Evolutionary conservation across 768 basidiomycete species (phyloP).

Genomic region (Fibroporia radiculosa): DNA sequence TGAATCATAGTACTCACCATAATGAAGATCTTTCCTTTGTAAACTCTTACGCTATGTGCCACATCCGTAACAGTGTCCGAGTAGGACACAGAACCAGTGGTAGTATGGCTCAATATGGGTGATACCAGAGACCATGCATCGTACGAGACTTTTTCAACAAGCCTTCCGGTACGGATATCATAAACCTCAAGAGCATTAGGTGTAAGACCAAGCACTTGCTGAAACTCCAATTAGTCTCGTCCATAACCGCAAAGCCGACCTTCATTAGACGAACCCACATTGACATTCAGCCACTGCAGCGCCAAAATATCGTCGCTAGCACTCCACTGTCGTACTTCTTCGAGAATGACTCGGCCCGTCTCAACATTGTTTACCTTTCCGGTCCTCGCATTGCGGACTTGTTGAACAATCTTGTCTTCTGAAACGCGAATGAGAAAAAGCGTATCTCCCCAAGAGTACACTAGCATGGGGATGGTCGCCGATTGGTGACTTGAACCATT

Average conservation of each 20-base stretch:
- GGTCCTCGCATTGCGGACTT: conserved; percentile 42
- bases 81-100: conserved; percentile 40
- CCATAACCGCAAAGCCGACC: too few species aligned
- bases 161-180: conserved; percentile 46
- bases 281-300: conserved; percentile 81
- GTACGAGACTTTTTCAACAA: conserved; percentile 57
- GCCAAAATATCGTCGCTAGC: conserved; percentile 58
- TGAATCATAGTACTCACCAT: conserved; percentile 46
- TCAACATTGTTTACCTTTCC: conserved; percentile 55
- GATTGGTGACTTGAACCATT: conserved; percentile 5
- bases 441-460: conserved; percentile 76
- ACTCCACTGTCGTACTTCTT: conserved; percentile 51
- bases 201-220: conserved; percentile 71
- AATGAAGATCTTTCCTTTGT: conserved; percentile 88
- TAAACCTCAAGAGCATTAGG: conserved; percentile 54
- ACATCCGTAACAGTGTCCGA: conserved; percentile 45
- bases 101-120: conserved; percentile 40
- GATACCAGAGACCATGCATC: conserved; percentile 50
- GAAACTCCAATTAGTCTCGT: too few species aligned
- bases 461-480: conserved; percentile 55
- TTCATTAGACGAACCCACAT: conserved; percentile 68
- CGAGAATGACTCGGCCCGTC: conserved; percentile 57
- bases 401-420: conserved; percentile 48
- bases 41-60: conserved; percentile 65
- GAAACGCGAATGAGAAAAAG: conserved; percentile 60